Percentiles rank a stretch among this genome's conserved stretches.
Evolutionary conservation across 306 rosid species (phyloP).

Genomic region (Albizia julibrissin): DNA sequence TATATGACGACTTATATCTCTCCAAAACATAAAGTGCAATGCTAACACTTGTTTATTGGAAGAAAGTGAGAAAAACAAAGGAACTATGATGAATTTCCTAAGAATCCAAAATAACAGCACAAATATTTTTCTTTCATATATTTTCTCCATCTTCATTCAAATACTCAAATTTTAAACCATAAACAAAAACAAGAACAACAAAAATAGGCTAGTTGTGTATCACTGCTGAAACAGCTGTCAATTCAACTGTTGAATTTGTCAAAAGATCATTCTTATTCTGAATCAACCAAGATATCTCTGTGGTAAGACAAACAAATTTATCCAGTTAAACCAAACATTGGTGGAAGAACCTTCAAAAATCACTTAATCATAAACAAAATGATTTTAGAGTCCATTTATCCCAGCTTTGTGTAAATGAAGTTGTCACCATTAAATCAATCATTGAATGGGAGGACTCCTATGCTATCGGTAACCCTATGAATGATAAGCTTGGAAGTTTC

Average conservation of each 20-base stretch:
- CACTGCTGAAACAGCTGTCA: neutral
- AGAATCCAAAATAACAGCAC: neutral
- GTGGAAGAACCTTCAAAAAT: neutral
- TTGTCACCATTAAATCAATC: neutral
- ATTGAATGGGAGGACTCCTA: neutral
- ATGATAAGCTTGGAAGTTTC: neutral
- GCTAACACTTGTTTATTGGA: neutral
- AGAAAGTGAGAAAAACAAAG: neutral
- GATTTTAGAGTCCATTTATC: neutral
- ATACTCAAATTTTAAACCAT: neutral
- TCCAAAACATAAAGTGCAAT: neutral
- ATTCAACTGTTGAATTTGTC: neutral
- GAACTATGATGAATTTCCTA: neutral
- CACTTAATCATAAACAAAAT: neutral
- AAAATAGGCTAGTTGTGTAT: neutral
- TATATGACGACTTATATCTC: neutral
- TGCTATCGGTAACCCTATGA: neutral
- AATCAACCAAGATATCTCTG: neutral
- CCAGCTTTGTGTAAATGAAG: neutral
- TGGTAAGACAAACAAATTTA: neutral
- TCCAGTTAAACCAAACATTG: neutral
- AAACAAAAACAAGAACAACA: neutral
- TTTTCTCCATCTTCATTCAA: neutral
- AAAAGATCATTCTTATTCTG: neutral
- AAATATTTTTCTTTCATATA: neutral